Evolutionary conservation across 805 yeast species (phyloP).

Genomic region (Saturnispora serradocipensis): DNA sequence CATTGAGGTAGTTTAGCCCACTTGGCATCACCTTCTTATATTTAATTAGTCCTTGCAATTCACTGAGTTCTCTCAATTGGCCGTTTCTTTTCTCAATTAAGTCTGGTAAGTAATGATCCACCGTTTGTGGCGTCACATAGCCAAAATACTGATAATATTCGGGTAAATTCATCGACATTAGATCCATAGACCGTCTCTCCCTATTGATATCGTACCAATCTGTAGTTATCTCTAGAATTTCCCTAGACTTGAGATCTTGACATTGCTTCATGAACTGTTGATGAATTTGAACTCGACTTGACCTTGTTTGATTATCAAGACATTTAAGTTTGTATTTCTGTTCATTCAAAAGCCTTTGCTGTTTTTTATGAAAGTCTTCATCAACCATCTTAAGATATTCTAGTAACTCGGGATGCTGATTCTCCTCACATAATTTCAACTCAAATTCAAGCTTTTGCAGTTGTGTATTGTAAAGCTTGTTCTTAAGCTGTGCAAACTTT

Average conservation of each 20-base stretch:
- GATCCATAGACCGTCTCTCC: slow-evolving; percentile 78
- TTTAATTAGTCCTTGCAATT: slow-evolving; percentile 55
- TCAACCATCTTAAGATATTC: slow-evolving; percentile 63
- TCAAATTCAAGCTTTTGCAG: slow-evolving; percentile 70
- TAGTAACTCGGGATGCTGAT: slow-evolving; percentile 85
- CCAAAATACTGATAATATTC: slow-evolving; percentile 30
- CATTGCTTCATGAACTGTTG: slow-evolving; percentile 68
- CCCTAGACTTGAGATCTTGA: slow-evolving; percentile 54
- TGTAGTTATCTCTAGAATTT: slow-evolving; percentile 67
- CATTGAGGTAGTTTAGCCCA: slow-evolving; percentile 56
- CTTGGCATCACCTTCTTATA: slow-evolving; percentile 58
- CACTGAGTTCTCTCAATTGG: slow-evolving; percentile 58
- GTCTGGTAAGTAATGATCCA: slow-evolving; percentile 26
- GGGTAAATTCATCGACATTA: slow-evolving; percentile 44
- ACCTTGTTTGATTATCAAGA: slow-evolving; percentile 71
- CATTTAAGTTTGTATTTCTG: slow-evolving; percentile 65
- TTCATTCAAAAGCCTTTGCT: slow-evolving; percentile 29
- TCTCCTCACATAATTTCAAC: slow-evolving; percentile 75
- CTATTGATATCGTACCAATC: slow-evolving; percentile 88
- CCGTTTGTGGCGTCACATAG: slow-evolving; percentile 19
- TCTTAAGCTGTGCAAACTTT: slow-evolving; percentile 79
- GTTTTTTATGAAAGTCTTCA: slow-evolving; percentile 61
- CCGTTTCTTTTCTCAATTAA: slow-evolving; percentile 62
- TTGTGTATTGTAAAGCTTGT: slow-evolving; percentile 76
- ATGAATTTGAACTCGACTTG: slow-evolving; percentile 70